Evolutionary conservation across 2,329 filamentous ascomycete genomes (phyloP), one percentile per base, ranked within the genome.

Genomic region (Paraphaeosphaeria sporulosa): DNA sequence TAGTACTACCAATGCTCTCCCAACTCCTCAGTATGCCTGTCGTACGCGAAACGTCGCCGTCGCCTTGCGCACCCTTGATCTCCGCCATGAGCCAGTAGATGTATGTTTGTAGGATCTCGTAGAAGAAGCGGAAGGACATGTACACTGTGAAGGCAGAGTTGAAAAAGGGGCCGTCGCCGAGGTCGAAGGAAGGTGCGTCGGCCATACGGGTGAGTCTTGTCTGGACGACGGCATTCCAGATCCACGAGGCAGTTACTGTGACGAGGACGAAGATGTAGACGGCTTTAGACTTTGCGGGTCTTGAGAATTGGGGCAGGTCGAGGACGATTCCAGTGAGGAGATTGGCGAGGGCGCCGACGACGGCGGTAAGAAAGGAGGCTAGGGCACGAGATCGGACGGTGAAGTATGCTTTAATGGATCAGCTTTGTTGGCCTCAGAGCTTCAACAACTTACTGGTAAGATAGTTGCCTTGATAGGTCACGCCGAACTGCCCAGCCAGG

Each of bases 381-480:
- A 60, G 48, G 10, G 58, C 58, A 15, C 58, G 58, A 15, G 58
- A 60, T 19, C 58, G 52, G 25, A 60, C 58, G 4, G 58, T 60
- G 53, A 60, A 60, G 42, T 60, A 60, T 17, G 58, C 58, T 60
- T 13, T 15, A 21, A 27, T 10, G 21, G 4, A n/a, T 47, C 15
- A 47, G 44, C 44, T 47, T 30, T 15, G 4, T 27, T 7, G 21
- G 44, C 6, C 25, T 27, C 3, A 4, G 12, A 9, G 12, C 25
- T 47, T 21, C 12, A 23, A 21, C 3, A 85, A 85, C 72, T 85
- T 85, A 27, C 79, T 81, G 10, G 83, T 81, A 17, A 85, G 76
- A 64, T 85, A 86, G 19, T 84, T 84, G 7, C 83, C 82, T 23
- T 83, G 73, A 27, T 86, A 85, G 0, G 82, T 83, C 32, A 67